Evolutionary conservation across 371 early-diverging fungal genomes (phyloP).

Genomic region (Chytridiales sp.): DNA sequence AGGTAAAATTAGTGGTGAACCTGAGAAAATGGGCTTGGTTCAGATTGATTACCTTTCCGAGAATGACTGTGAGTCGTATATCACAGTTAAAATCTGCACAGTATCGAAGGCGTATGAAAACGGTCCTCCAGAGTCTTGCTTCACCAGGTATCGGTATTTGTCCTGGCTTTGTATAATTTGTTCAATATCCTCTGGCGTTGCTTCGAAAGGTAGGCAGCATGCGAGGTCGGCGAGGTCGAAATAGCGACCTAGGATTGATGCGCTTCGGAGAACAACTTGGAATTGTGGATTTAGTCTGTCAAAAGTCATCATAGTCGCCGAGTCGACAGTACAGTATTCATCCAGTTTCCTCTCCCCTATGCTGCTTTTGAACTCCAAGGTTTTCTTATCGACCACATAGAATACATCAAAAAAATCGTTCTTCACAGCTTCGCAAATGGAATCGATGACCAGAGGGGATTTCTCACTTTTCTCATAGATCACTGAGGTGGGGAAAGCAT

Average conservation of each 20-base stretch:
- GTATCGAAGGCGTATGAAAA: no score
- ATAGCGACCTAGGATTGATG: constrained; percentile 15
- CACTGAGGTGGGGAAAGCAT: background rate
- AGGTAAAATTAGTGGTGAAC: no score
- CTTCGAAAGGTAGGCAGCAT: background rate
- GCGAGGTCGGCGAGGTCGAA: constrained; percentile 1
- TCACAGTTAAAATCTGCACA: no score
- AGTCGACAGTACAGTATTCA: constrained; percentile 2
- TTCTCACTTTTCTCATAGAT: constrained; percentile 3
- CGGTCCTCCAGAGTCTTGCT: no score
- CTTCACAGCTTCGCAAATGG: constrained; percentile 4
- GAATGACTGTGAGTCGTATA: no score
- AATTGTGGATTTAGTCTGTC: constrained; percentile 6
- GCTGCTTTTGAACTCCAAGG: background rate
- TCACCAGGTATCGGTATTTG: no score
- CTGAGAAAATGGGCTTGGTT: no score
- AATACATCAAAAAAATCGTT: background rate
- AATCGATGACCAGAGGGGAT: constrained; percentile 6
- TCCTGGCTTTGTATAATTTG: no score
- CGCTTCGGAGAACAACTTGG: constrained; percentile 10
- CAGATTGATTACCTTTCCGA: no score
- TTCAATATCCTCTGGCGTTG: no score
- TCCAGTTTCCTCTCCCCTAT: background rate
- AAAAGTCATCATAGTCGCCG: constrained; percentile 9
- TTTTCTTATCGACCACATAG: background rate